Evolutionary conservation across 225 moss, liverwort and hornwort genomes (phyloP), one percentile per base, ranked within the genome.

Genomic region (Polytrichum commune): DNA sequence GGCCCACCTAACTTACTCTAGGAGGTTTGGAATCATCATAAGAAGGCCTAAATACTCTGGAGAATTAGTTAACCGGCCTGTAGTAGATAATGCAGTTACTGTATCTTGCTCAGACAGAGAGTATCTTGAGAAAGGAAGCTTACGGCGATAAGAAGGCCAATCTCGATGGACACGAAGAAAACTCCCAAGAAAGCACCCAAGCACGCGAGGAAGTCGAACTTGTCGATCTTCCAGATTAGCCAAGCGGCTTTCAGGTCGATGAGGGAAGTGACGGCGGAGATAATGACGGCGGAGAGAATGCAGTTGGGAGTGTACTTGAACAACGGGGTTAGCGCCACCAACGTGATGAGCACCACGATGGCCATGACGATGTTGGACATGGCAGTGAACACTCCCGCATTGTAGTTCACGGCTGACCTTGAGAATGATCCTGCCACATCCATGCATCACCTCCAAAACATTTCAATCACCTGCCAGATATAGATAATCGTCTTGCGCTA

Each of bases 141-240:
- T 83, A 92, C 92, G 29, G 92, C 90, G 2, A 92, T 75, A 20
- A 92, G 90, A 4, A 92, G 88, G 6, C 92, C 92, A 10, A 84
- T 84, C 46, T 90, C 92, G 1, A 90, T 84, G 4, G 92, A 92
- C 26, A 88, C 80, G 68, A 92, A 92, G 46, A 92, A 75, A 5
- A 86, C 82, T 7, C 92, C 92, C 23, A 92, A 64, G 67, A 92
- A 92, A 6, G 92, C 82, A 27, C 90, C 92, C 27, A 85, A 55
- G 23, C 82, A 68, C 19, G 82, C 84, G 8, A 92, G 67, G 26
- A 92, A 92, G 71, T 92, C 92, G 25, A 79, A 62, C 75, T 92
- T 92, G 68, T 92, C 90, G 19, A 86, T 88, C 60, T 88, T 92
- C 85, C 85, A 92, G 23, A 92, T 82, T 1, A 90, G 79, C 25